Percentiles rank a stretch among this genome's conserved stretches.
phyloP scores from a whole-genome alignment of 208 protist genomes.

The Trichomonas gallinae region DNA sequence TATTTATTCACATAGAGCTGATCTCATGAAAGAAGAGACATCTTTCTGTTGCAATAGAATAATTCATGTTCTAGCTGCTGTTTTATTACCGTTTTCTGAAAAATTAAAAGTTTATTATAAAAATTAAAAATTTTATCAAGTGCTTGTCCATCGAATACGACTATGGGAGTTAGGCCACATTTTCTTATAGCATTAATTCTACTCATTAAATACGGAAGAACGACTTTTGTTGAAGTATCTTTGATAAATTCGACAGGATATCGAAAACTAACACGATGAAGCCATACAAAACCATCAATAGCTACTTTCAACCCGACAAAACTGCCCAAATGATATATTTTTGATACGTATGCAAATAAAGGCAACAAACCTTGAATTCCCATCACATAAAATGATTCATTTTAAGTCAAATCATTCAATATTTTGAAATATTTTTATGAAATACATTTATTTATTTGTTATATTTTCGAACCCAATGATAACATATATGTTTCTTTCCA shows the following conservation, averaged over 20 bases:
- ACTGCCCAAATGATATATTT: slow-evolving; percentile 31
- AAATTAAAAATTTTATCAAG: no score
- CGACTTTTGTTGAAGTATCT: slow-evolving; percentile 28
- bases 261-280: slow-evolving; percentile 53
- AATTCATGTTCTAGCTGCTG: no score
- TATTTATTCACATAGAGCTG: no score
- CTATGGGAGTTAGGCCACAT: background rate
- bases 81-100: no score
- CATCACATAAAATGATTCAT: slow-evolving; percentile 35
- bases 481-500: no score
- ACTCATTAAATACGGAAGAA: slow-evolving; percentile 24
- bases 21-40: no score
- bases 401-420: no score
- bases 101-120: no score
- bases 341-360: background rate
- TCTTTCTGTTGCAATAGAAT: no score
- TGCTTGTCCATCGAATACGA: background rate
- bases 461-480: no score
- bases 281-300: slow-evolving; percentile 61
- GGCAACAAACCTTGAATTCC: slow-evolving; percentile 56
- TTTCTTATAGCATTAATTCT: background rate
- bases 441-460: no score
- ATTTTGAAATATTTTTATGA: no score
- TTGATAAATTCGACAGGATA: slow-evolving; percentile 52
- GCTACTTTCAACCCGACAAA: slow-evolving; percentile 52